A percentile compares a stretch with the other conserved stretches of the same genome.
Conservation (phyloP, 331 rosid genomes). For the Malus hybrid region DNA sequence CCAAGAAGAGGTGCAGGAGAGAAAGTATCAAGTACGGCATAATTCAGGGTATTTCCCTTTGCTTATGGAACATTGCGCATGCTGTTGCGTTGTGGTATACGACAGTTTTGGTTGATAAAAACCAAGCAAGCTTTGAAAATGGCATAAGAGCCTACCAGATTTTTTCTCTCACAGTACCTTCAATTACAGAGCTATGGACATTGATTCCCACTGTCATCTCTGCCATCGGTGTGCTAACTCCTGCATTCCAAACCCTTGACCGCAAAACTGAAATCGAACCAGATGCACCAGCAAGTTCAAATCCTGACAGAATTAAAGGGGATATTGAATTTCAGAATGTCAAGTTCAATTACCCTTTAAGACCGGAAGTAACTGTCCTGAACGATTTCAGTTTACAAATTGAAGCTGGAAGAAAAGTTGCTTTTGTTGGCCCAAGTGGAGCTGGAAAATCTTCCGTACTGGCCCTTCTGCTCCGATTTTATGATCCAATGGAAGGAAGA, state of each 20-base stretch:
- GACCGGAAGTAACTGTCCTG: constrained; percentile 60
- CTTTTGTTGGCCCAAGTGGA: constrained; percentile 82
- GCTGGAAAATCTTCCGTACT: constrained; percentile 80
- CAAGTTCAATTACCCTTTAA: constrained; percentile 56
- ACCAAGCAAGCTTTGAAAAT: constrained; percentile 51
- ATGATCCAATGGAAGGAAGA: constrained; percentile 57
- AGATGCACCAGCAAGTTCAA: constrained; percentile 39
- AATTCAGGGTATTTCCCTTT: constrained; percentile 75
- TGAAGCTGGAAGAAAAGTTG: constrained; percentile 62
- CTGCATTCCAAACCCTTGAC: constrained; percentile 72
- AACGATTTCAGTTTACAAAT: constrained; percentile 61
- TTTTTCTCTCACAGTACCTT: constrained; percentile 91
- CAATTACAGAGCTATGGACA: constrained; percentile 85
- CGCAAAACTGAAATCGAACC: constrained; percentile 65
- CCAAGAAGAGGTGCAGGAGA: constrained; percentile 52
- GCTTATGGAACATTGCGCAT: constrained; percentile 88
- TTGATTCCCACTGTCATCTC: constrained; percentile 79
- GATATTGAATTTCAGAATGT: constrained; percentile 50
- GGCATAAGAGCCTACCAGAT: constrained; percentile 84
- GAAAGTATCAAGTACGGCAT: constrained; percentile 69
- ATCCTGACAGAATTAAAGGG: constrained; percentile 46
- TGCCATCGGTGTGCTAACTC: constrained; percentile 63
- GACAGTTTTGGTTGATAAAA: constrained; percentile 46
- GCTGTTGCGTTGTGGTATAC: constrained; percentile 92
- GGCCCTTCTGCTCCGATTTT: constrained; percentile 71